phyloP scores from a whole-genome alignment of 306 rosid species.

The Betula pendula region DNA sequence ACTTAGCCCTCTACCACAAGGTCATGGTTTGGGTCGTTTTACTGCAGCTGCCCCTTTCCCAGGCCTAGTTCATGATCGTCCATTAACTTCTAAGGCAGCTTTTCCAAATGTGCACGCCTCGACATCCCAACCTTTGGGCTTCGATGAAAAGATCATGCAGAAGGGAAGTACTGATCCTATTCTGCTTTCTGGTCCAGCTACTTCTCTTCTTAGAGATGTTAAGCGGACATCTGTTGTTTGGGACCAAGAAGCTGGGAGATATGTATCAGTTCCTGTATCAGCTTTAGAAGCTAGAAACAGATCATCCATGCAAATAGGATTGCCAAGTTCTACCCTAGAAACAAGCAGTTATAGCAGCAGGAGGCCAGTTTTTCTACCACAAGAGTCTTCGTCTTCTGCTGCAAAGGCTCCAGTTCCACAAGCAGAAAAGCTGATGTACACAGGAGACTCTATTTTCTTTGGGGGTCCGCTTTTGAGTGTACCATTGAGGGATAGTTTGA shows the following conservation, averaged over 20 bases:
- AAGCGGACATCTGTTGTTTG: slow-evolving; percentile 91
- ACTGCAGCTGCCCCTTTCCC: slow-evolving; percentile 54
- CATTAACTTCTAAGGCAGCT: slow-evolving; percentile 56
- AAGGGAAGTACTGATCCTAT: slow-evolving; percentile 64
- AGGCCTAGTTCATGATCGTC: slow-evolving; percentile 57
- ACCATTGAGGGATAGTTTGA: slow-evolving; percentile 63
- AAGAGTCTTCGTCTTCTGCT: slow-evolving; percentile 55
- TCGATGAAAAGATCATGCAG: slow-evolving; percentile 67
- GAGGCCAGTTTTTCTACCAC: slow-evolving; percentile 51
- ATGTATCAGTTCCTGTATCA: slow-evolving; percentile 80
- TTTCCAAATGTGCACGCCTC: slow-evolving; percentile 52
- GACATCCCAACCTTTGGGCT: slow-evolving; percentile 47
- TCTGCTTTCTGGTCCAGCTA: slow-evolving; percentile 58
- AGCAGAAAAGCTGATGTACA: slow-evolving; percentile 73
- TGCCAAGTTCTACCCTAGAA: slow-evolving; percentile 53
- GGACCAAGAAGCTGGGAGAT: slow-evolving; percentile 99
- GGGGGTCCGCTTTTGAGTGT: slow-evolving; percentile 85
- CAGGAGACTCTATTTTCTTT: slow-evolving; percentile 92
- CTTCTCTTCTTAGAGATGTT: slow-evolving; percentile 86
- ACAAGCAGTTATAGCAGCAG: slow-evolving; percentile 50
- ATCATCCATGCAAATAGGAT: slow-evolving; percentile 51
- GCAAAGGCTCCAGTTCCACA: slow-evolving; percentile 54
- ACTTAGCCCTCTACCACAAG: slow-evolving; percentile 88
- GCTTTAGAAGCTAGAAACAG: slow-evolving; percentile 74
- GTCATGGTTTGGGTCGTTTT: slow-evolving; percentile 62